These are phyloP conservation scores for Cynanchum wilfordii DNA, from an alignment of 257 asterid species.

Conservation along the genomic window DNA sequence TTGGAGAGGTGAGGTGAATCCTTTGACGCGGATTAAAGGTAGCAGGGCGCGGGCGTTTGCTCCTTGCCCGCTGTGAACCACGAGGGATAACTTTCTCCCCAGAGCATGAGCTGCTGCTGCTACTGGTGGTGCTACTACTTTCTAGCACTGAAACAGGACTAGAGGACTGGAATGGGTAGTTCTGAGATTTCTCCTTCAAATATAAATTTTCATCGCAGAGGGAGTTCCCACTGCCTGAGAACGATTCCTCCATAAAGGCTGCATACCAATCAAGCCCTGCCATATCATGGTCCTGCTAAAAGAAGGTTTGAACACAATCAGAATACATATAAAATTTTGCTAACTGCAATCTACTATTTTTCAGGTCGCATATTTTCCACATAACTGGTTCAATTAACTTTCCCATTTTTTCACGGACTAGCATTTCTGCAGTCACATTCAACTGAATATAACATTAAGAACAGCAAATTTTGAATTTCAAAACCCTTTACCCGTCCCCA, in stretches of 20 bases:
- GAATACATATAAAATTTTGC: background rate
- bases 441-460: background rate
- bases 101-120: slow-evolving; percentile 41
- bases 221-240: slow-evolving; percentile 54
- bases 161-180: slow-evolving; percentile 48
- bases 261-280: slow-evolving; percentile 62
- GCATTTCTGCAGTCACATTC: background rate
- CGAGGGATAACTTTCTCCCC: slow-evolving; percentile 45
- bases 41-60: slow-evolving; percentile 80
- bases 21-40: slow-evolving; percentile 54
- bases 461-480: background rate
- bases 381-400: background rate
- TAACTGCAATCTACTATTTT: background rate
- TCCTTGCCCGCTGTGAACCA: slow-evolving; percentile 80
- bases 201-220: slow-evolving; percentile 41
- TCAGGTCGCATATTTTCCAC: background rate
- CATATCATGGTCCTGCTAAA: slow-evolving; percentile 73
- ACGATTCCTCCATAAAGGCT: slow-evolving; percentile 74
- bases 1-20: slow-evolving; percentile 42
- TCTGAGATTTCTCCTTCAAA: slow-evolving; percentile 24
- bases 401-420: background rate
- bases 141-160: slow-evolving; percentile 81
- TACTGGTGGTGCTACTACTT: slow-evolving; percentile 71
- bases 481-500: background rate
- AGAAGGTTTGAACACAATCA: slow-evolving; percentile 5